Base-by-base conservation (phyloP, 176 grass and related monocot species). In the Juncus effusus region DNA sequence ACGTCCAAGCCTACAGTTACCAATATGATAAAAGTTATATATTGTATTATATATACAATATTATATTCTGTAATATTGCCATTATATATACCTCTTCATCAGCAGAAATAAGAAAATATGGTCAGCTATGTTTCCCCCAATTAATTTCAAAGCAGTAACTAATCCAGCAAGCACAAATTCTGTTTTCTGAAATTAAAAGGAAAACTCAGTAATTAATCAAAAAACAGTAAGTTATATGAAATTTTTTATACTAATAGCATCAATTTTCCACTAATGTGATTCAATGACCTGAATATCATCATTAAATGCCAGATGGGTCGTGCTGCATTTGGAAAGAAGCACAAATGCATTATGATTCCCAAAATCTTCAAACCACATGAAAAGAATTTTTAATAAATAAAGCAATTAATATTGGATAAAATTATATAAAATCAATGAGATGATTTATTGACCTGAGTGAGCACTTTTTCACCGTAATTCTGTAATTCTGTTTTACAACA, bases 331-430 rank as follows among this genome's bases (percentile, higher is more conserved):
- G 41, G 93, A 69, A 64, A 96, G 93, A 55, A 96, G 85, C 6
- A 86, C 79, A 59, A 96, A 96, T 13, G 93, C 93, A 86, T 96
- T 96, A 62, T 96, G 93, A 51, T 96, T 96, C 2, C 87, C 93
- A 79, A 97, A 97, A 71, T 97, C 93, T 64, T 96, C 93, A 13
- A 97, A 93, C 85, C 89, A 66, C 75, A 58, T 63, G 74, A 69
- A 56, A 38, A 59, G 40, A 59, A 71, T 36, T 65, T 57, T 56
- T 10, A 36, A 56, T 0, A 49, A 55, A 69, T 63, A 13, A 12
- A 10, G 52, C 61, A 61, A 67, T 12, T 12, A 45, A 59, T 44
- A 12, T 51, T 63, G 19, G 42, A 56, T 58, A 57, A 54, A 65
- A 36, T n/a, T 37, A 8, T 28, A 35, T 44, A 28, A 28, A 28